Percentiles rank a stretch among this genome's conserved stretches.
These are phyloP conservation scores for Candida pseudoglaebosa DNA, from an alignment of 805 yeast species.

Conservation along the genomic window DNA sequence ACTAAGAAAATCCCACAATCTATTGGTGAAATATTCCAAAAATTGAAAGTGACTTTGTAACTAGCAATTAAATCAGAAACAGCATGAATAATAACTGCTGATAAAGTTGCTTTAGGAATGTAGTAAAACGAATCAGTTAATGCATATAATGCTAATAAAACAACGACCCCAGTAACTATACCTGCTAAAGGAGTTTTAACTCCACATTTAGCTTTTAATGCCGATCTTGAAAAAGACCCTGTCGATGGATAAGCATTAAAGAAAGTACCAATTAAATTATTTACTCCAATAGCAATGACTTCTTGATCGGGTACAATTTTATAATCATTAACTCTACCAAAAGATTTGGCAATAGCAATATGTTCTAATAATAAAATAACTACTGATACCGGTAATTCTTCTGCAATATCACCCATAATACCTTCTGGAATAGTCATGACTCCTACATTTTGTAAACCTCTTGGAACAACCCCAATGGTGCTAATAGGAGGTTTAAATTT, in stretches of 20 bases:
- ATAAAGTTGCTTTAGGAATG: conserved; percentile 84
- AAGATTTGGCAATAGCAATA: conserved; percentile 89
- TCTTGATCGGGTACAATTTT: conserved; percentile 92
- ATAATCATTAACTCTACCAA: conserved; percentile 89
- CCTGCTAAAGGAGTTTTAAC: conserved; percentile 94
- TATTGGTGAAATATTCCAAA: conserved; percentile 71
- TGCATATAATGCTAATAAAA: conserved; percentile 78
- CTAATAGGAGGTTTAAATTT: conserved; percentile 46
- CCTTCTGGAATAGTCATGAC: conserved; percentile 62
- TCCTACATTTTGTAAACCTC: conserved; percentile 77
- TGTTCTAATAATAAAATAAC: conserved; percentile 84
- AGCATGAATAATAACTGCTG: conserved; percentile 90
- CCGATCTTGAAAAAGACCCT: conserved; percentile 93
- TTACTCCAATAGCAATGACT: conserved; percentile 87
- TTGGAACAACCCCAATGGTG: conserved; percentile 74
- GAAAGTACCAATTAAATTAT: conserved; percentile 86
- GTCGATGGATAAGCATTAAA: conserved; percentile 94
- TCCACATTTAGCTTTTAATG: conserved; percentile 91
- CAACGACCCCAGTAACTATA: conserved; percentile 84
- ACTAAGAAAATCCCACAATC: conserved; percentile 70
- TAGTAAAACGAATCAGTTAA: conserved; percentile 80
- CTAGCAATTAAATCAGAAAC: conserved; percentile 80
- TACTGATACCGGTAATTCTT: conserved; percentile 81
- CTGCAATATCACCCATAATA: conserved; percentile 55
- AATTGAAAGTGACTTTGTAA: conserved; percentile 59